Base-by-base conservation (phyloP, 2,329 filamentous ascomycete species). In the Epicoccum nigrum region DNA sequence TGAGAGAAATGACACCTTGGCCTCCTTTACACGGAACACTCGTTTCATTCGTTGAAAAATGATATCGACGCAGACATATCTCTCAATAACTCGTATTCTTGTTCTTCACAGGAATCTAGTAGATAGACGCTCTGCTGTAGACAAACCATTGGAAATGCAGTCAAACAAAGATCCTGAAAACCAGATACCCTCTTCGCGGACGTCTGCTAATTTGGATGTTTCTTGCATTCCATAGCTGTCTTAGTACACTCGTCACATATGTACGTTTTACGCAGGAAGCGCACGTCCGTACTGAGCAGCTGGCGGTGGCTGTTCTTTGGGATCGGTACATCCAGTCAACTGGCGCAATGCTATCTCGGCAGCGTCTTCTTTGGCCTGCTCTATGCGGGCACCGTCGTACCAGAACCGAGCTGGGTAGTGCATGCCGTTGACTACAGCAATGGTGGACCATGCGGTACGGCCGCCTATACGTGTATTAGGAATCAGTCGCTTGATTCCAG, bases 381-480 rank as follows among this genome's bases (percentile, higher is more conserved):
- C 61, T 15, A 68, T 54, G 37, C 65, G 69, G 12, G 54, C 51
- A 7, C 69, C 68, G 45, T 74, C 70, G 55, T 74, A 74, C 67
- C 67, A 74, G 53, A 67, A 74, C n/a, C 64, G 62, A 4, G 72
- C 72, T 6, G 60, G 51, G 37, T 67, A 69, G 1, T 59, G 55
- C 12, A 27, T 51, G 23, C 62, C 64, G n/a, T 65, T 62, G 42
- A 72, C 51, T 9, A 56, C 41, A 12, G 63, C 65, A 31, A 68
- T 54, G 42, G 64, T 67, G 17, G 65, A 67, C 72, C 72, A 74
- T 12, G 72, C 72, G 6, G 72, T 74, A 11, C 72, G 64, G 31
- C 70, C 70, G 42, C 71, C 71, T 74, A 41, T n/a, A 19, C 11
- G 27, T 30, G 12, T 4, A 12, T 55, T 21, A 58, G 54, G 16